phyloP scores from a whole-genome alignment of 78 protist species.

The Planoprotostelium fungivorum region DNA sequence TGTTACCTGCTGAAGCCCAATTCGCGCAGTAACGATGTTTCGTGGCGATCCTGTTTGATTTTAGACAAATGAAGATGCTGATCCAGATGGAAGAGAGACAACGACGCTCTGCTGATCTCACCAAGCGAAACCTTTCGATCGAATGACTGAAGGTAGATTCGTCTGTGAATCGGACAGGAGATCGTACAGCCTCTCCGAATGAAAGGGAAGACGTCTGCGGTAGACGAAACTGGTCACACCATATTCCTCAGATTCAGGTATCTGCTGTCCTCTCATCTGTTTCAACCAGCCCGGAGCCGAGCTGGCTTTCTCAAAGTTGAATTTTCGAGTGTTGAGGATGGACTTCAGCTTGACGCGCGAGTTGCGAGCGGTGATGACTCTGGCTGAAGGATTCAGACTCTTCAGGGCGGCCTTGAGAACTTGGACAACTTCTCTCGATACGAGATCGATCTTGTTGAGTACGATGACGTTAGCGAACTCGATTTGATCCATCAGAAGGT shows the following conservation, averaged over 20 bases:
- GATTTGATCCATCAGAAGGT: conserved; percentile 84
- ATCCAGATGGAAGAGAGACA: no score
- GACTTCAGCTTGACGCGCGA: conserved; percentile 28
- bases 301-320: conserved; percentile 45
- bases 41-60: no score
- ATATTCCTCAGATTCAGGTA: conserved; percentile 75
- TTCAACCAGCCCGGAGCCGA: conserved; percentile 73
- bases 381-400: conserved; percentile 56
- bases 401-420: conserved; percentile 7
- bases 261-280: conserved; percentile 44
- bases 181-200: conserved; percentile 50
- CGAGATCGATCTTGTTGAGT: conserved; percentile 77
- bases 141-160: conserved; percentile 13
- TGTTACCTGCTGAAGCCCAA: background rate
- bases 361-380: conserved; percentile 19
- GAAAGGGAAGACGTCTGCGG: conserved; percentile 80
- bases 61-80: no score
- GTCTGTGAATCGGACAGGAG: conserved; percentile 7
- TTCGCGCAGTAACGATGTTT: background rate
- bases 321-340: conserved; percentile 66
- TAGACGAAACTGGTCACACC: conserved; percentile 80
- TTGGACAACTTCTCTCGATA: background rate
- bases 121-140: conserved; percentile 56
- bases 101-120: no score
- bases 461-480: conserved; percentile 88